These are phyloP conservation scores for Fagopyrum tataricum DNA, from an alignment of 148 eudicot genomes.

Conservation along the genomic window DNA sequence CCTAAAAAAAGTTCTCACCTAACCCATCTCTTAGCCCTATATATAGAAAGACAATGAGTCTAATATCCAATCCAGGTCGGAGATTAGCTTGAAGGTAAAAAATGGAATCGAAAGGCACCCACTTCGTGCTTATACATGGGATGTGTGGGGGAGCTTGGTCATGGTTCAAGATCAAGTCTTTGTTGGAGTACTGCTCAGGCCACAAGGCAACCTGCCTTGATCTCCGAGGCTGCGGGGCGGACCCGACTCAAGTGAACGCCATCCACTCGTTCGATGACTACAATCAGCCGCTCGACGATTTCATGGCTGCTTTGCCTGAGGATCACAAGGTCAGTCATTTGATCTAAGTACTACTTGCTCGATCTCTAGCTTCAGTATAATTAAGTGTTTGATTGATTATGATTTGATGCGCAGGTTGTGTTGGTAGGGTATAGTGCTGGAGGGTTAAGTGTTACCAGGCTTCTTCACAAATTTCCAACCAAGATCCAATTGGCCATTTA, in stretches of 20 bases:
- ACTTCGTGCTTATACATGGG: conserved; percentile 80
- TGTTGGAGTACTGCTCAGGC: conserved; percentile 51
- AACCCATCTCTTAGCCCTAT: too few species aligned
- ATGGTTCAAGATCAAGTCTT: conserved; percentile 67
- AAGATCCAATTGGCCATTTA: conserved; percentile 22
- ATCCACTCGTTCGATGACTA: conserved; percentile 49
- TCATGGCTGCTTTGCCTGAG: conserved; percentile 45
- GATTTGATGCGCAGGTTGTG: conserved; percentile 15
- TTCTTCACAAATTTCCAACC: conserved; percentile 19
- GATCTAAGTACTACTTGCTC: not conserved
- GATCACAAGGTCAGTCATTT: conserved; percentile 31
- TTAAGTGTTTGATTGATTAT: not conserved
- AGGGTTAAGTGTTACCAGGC: conserved; percentile 25
- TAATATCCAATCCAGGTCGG: too few species aligned
- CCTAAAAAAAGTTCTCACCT: too few species aligned
- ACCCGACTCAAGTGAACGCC: conserved; percentile 32
- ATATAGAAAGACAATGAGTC: too few species aligned
- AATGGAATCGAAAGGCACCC: conserved; percentile 18
- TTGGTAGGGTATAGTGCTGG: conserved; percentile 39
- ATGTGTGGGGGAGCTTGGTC: conserved; percentile 75
- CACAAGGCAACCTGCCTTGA: conserved; percentile 54
- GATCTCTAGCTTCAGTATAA: too few species aligned
- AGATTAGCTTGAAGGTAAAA: conserved; percentile 22
- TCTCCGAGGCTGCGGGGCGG: conserved; percentile 62
- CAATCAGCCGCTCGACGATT: conserved; percentile 55